Base-by-base conservation (phyloP, 2,329 filamentous ascomycete genomes). In the Fusarium xyrophilum region DNA sequence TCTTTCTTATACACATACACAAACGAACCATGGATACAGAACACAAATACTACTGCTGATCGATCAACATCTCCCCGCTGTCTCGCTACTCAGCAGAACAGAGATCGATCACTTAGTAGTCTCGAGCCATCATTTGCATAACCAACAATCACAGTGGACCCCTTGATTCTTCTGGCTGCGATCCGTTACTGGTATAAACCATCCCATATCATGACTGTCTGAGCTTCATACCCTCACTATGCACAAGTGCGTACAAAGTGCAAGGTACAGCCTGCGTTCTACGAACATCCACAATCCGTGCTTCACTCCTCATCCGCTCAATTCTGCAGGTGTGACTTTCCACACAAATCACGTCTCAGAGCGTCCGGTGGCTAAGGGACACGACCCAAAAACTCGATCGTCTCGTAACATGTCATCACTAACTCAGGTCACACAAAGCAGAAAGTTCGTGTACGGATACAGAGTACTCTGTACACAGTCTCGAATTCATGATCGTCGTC, bases 311-410 rank as follows among this genome's bases (percentile, higher is more conserved):
- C 40, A 54, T 65, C 56, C 36, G 46, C 60, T 57, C 51, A 32
- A 30, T 30, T 57, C 42, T 68, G 53, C 59, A 52, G 44, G 47
- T 39, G 46, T 58, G 51, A 50, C 61, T 55, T 64, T 68, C 68
- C 61, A 68, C 55, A 70, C 70, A 68, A 48, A 63, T 67, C 43
- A 65, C 39, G 68, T 68, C 58, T 67, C 69, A 73, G 67, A 67
- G 46, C 36, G 36, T 58, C 69, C 69, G 46, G 54, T 43, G 23
- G 51, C 52, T 39, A 55, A 55, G 30, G 48, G 11, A 17, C 44
- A 48, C 44, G 38, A 19, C 15, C 46, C 32, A 36, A 63, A 69
- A 65, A 66, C 65, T 48, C 48, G 42, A 21, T 32, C 32, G 62
- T 69, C 39, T 69, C 62, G 36, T 47, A 48, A 33, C 44, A 53